These are phyloP conservation scores for Ustilago bromivora DNA, from an alignment of 1,284 basidiomycete species.

Conservation along the genomic window DNA sequence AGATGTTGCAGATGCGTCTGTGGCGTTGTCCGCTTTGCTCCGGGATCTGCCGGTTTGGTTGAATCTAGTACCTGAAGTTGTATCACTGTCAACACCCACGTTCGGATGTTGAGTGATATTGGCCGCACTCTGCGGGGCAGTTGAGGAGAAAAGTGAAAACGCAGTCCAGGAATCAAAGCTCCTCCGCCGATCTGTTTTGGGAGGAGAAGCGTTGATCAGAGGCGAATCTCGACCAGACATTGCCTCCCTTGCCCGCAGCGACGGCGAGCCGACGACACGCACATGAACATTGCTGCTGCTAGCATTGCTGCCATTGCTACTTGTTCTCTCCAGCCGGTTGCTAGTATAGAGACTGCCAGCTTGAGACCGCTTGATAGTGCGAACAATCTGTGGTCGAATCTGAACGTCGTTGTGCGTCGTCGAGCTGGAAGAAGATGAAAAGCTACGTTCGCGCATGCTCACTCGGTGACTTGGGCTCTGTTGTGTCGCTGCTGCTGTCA, in stretches of 20 bases:
- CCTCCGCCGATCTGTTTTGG: slow-evolving; percentile 16
- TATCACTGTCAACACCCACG: neutral
- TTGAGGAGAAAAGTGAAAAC: slow-evolving; percentile 31
- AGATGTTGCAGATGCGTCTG: slow-evolving; percentile 7
- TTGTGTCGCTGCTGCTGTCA: slow-evolving; percentile 2
- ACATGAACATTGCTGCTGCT: slow-evolving; percentile 31
- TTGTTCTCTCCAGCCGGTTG: slow-evolving; percentile 25
- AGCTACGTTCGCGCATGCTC: slow-evolving; percentile 17
- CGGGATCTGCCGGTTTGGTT: neutral
- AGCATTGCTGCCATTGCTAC: slow-evolving; percentile 28
- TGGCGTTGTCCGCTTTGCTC: neutral
- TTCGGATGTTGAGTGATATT: neutral
- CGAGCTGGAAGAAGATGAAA: slow-evolving; percentile 29
- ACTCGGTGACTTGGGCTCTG: slow-evolving; percentile 21
- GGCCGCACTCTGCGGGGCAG: neutral
- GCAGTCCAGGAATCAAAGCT: slow-evolving; percentile 40
- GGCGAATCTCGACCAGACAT: slow-evolving; percentile 1
- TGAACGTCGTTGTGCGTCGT: slow-evolving; percentile 33
- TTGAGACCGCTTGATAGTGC: slow-evolving; percentile 33
- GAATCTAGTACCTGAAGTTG: neutral
- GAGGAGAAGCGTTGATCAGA: slow-evolving; percentile 13
- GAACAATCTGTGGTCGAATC: slow-evolving; percentile 41
- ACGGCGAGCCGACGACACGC: slow-evolving; percentile 27
- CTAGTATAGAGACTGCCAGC: slow-evolving; percentile 8
- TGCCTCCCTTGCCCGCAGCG: slow-evolving; percentile 8